Conservation (phyloP, 1,284 basidiomycete species). For the Apiotrichum domesticum region DNA sequence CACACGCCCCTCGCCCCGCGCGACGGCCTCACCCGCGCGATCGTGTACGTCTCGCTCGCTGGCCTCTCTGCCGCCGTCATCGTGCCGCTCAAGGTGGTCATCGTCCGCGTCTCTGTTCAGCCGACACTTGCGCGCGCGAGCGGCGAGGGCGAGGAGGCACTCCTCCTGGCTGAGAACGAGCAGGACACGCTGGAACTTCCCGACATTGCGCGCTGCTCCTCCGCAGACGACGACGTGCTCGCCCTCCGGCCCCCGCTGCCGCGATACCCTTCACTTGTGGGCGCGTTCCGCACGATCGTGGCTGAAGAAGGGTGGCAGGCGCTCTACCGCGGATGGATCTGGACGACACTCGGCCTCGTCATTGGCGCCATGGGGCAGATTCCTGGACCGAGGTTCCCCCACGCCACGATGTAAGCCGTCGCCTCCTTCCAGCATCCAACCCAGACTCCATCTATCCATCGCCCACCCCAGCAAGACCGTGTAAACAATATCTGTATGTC, state of each 20-base stretch:
- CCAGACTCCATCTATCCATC: no score
- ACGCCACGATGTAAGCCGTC: no score
- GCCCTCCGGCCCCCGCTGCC: constrained; percentile 73
- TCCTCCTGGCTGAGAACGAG: constrained; percentile 38
- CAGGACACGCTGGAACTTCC: constrained; percentile 56
- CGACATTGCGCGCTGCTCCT: neutral
- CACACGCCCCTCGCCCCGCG: neutral
- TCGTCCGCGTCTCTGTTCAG: constrained; percentile 71
- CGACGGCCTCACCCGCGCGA: neutral
- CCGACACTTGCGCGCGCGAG: constrained; percentile 63
- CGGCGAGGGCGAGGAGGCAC: constrained; percentile 52
- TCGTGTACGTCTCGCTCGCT: constrained; percentile 50
- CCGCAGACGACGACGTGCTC: constrained; percentile 74
- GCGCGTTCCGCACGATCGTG: constrained; percentile 68
- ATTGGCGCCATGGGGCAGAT: neutral
- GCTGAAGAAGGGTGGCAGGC: constrained; percentile 72
- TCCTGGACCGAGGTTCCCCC: neutral
- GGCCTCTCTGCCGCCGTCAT: constrained; percentile 59
- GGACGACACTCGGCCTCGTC: constrained; percentile 55
- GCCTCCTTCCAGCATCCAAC: no score
- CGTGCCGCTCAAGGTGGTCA: constrained; percentile 73
- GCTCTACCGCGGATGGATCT: constrained; percentile 80
- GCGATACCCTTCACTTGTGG: constrained; percentile 68
- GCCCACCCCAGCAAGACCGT: no score
- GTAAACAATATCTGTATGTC: no score